These are phyloP conservation scores for Sphaerulina vaccinii DNA, from an alignment of 2,329 filamentous ascomycete genomes.

Conservation along the genomic window DNA sequence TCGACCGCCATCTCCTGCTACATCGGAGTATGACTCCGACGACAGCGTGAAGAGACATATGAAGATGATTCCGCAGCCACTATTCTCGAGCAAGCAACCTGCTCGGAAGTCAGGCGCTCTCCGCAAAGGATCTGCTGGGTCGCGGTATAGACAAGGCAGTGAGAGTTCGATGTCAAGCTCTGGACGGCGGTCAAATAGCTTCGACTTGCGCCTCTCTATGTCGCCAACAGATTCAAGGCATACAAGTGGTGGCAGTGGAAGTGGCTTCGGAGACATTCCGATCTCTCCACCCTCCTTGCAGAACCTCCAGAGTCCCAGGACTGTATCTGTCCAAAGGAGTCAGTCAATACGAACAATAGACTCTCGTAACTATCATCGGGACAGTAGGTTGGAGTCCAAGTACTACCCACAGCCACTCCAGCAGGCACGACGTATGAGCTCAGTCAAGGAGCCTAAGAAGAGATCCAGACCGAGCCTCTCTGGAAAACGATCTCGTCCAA, in stretches of 20 bases:
- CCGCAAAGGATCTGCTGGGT: constrained; percentile 3
- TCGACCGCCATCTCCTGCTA: constrained; percentile 12
- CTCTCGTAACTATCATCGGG: not conserved
- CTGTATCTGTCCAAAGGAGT: not conserved
- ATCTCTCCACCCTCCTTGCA: constrained; percentile 32
- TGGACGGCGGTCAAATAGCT: constrained; percentile 17
- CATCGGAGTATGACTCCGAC: constrained; percentile 21
- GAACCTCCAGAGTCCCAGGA: not conserved
- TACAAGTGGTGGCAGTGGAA: constrained; percentile 18
- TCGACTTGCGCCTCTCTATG: constrained; percentile 25
- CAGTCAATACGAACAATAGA: not conserved
- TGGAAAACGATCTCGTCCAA: not conserved
- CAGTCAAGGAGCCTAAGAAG: constrained; percentile 7
- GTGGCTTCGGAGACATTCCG: constrained; percentile 35
- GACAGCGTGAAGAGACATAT: constrained; percentile 30
- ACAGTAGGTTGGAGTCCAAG: constrained; percentile 21
- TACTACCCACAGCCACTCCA: constrained; percentile 29
- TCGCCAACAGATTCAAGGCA: not conserved
- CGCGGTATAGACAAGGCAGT: constrained; percentile 2
- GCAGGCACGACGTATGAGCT: constrained; percentile 21
- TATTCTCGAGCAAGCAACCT: constrained; percentile 28
- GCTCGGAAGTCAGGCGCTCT: constrained; percentile 4
- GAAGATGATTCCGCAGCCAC: constrained; percentile 36
- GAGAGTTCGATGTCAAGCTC: constrained; percentile 7
- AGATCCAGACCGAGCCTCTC: constrained; percentile 7